Conservation (phyloP, 2,329 filamentous ascomycete genomes). For the Cladosporium sphaerospermum region DNA sequence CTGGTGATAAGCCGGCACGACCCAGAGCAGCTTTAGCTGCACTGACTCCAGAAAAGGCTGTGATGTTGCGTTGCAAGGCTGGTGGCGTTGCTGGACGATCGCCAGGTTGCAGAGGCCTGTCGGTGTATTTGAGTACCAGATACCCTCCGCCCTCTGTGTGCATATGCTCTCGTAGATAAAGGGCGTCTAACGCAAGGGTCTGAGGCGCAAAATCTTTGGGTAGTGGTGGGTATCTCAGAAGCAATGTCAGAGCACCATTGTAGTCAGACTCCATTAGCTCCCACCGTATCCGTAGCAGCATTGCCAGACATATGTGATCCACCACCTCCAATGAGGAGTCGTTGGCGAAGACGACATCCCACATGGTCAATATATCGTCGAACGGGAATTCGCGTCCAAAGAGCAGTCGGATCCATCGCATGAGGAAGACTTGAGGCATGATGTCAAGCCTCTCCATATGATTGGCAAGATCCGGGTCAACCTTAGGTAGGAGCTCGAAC, state of each 20-base stretch:
- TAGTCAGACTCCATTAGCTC: conserved; percentile 82
- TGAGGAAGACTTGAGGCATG: conserved; percentile 92
- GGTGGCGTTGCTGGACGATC: conserved; percentile 26
- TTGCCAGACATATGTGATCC: conserved; percentile 86
- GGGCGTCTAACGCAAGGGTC: conserved; percentile 78
- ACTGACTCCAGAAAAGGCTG: conserved; percentile 25
- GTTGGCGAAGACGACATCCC: conserved; percentile 86
- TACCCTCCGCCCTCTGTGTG: conserved; percentile 55
- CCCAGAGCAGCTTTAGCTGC: conserved; percentile 11
- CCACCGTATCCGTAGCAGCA: conserved; percentile 90
- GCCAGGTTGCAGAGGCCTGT: conserved; percentile 32
- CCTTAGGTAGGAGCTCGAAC: conserved; percentile 66
- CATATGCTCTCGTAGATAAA: conserved; percentile 64
- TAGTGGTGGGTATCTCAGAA: conserved; percentile 75
- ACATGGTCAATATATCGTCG: conserved; percentile 72
- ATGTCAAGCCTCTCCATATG: conserved; percentile 82
- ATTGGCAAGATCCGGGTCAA: conserved; percentile 75
- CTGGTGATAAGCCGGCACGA: conserved; percentile 3
- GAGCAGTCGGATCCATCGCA: conserved; percentile 91
- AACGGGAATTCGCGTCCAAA: conserved; percentile 94
- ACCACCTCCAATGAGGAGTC: conserved; percentile 74
- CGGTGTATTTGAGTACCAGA: conserved; percentile 66
- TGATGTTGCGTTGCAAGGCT: conserved; percentile 30
- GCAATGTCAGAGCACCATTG: conserved; percentile 70
- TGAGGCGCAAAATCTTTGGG: conserved; percentile 35